phyloP scores from a whole-genome alignment of 2,329 filamentous ascomycete genomes.

The Monilinia fructigena region DNA sequence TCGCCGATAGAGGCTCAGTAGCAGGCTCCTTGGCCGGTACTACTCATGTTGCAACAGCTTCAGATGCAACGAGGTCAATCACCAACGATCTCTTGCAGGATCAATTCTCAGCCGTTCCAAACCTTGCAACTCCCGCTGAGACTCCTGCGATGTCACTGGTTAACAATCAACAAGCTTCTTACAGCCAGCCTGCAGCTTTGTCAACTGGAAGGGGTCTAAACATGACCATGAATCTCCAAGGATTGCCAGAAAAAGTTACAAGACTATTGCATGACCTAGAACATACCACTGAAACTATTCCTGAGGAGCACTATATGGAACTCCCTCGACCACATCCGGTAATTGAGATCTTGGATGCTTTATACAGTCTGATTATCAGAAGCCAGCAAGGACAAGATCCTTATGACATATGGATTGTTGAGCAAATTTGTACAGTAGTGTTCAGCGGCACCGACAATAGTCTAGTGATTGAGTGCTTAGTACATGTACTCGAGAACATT shows the following conservation, averaged over 20 bases:
- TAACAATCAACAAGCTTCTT: conserved; percentile 54
- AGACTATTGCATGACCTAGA: conserved; percentile 60
- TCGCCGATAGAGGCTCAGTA: conserved; percentile 15
- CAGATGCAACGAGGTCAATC: conserved; percentile 60
- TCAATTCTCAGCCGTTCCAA: conserved; percentile 57
- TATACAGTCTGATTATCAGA: conserved; percentile 63
- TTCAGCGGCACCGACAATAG: conserved; percentile 53
- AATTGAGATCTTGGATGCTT: conserved; percentile 60
- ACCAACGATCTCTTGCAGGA: conserved; percentile 65
- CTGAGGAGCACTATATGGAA: conserved; percentile 59
- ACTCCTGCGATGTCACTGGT: conserved; percentile 53
- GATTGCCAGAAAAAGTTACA: conserved; percentile 54
- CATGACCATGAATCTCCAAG: conserved; percentile 49
- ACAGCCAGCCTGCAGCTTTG: conserved; percentile 53
- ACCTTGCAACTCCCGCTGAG: conserved; percentile 58
- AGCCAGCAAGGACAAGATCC: conserved; percentile 61
- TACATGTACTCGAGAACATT: conserved; percentile 60
- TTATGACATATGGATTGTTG: conserved; percentile 57
- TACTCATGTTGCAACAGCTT: conserved; percentile 56
- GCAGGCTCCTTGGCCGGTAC: conserved; percentile 50
- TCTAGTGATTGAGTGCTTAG: conserved; percentile 59
- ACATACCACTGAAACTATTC: conserved; percentile 51
- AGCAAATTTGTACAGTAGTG: conserved; percentile 57
- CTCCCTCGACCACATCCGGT: conserved; percentile 59
- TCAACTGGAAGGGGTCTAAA: conserved; percentile 53